Conservation (phyloP, 257 asterid species). For the Nyctanthes arbortristis region DNA sequence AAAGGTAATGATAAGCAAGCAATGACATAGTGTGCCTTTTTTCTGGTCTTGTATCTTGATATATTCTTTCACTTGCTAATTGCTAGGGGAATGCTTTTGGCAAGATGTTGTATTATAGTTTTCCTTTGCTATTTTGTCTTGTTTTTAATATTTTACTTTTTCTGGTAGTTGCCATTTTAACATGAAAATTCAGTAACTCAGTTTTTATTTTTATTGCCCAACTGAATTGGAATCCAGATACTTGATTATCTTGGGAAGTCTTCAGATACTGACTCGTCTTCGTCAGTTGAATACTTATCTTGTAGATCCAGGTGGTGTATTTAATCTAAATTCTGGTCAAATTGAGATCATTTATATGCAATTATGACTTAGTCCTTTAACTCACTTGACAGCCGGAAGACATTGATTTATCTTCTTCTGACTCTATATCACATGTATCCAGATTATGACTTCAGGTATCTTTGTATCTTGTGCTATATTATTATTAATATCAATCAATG, state of each 20-base stretch:
- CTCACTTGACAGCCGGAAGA: conserved; percentile 77
- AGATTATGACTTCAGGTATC: conserved; percentile 97
- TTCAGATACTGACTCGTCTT: conserved; percentile 75
- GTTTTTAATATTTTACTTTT: neutral
- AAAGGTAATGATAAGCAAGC: neutral
- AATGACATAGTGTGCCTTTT: neutral
- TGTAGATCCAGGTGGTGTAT: conserved; percentile 72
- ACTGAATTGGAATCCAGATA: conserved; percentile 46
- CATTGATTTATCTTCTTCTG: conserved; percentile 88
- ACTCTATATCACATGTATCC: conserved; percentile 93
- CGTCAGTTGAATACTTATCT: conserved; percentile 74
- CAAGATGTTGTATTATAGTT: neutral
- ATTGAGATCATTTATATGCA: conserved; percentile 9
- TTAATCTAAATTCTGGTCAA: conserved; percentile 20
- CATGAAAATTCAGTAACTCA: neutral
- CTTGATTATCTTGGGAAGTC: conserved; percentile 77
- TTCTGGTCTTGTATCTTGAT: conserved; percentile 14
- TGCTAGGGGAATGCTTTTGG: conserved; percentile 1
- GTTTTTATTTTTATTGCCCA: conserved; percentile 2
- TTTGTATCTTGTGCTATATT: conserved; percentile 42
- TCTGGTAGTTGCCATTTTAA: neutral
- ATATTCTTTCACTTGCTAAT: neutral
- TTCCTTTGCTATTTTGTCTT: conserved; percentile 6
- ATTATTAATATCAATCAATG: conserved; percentile 17
- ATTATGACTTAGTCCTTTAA: conserved; percentile 21